These are phyloP conservation scores for Silybum marianum DNA, from an alignment of 129 eudicot species.

Conservation along the genomic window DNA sequence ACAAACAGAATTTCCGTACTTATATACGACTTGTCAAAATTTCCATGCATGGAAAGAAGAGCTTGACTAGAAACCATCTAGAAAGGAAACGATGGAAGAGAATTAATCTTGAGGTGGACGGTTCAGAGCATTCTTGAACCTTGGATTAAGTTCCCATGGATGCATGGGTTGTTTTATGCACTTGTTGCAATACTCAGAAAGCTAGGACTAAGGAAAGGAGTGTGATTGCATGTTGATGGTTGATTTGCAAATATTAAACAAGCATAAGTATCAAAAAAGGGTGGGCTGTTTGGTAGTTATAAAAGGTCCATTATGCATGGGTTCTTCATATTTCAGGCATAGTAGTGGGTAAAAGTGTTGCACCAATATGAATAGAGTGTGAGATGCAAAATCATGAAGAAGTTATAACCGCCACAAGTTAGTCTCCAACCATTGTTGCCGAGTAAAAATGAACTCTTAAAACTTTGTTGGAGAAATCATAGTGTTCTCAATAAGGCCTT, in stretches of 20 bases:
- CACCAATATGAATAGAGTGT: neutral
- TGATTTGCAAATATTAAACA: neutral
- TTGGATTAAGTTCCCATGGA: neutral
- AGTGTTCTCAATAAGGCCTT: neutral
- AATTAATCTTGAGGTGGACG: neutral
- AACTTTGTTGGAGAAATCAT: neutral
- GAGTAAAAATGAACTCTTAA: neutral
- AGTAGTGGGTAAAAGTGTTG: neutral
- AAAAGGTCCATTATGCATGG: neutral
- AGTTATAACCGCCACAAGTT: neutral
- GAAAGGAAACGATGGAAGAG: neutral
- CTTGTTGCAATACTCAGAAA: neutral
- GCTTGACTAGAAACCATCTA: neutral
- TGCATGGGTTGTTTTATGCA: neutral
- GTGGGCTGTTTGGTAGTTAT: neutral
- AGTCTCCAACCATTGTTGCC: neutral
- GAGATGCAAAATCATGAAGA: neutral
- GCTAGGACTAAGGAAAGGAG: neutral
- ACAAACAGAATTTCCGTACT: neutral
- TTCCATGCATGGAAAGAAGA: neutral
- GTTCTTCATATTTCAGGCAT: neutral
- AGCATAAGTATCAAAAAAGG: neutral
- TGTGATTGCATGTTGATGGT: neutral
- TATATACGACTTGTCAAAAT: neutral
- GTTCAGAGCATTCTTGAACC: neutral